These are phyloP conservation scores for Acanthochlamys bracteata DNA, from an alignment of 106 monocot species.

Conservation along the genomic window DNA sequence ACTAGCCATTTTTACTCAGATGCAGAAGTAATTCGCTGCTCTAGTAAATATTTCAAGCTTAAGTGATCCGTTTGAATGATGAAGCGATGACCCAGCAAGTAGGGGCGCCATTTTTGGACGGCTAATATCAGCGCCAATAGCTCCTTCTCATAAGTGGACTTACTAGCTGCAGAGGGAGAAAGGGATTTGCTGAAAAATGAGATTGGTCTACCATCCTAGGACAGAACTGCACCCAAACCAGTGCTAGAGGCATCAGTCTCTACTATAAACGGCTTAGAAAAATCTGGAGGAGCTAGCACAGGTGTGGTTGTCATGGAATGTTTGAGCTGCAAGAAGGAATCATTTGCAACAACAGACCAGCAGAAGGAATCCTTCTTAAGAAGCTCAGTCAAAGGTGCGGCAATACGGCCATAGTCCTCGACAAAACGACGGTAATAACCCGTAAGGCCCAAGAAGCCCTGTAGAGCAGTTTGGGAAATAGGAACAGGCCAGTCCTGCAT, in stretches of 20 bases:
- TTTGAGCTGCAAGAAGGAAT: not conserved
- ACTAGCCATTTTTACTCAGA: constrained; percentile 1
- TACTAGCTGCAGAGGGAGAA: not conserved
- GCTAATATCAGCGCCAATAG: not conserved
- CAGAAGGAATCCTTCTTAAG: not conserved
- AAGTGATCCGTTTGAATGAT: constrained; percentile 14
- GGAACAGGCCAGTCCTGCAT: not conserved
- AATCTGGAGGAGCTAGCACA: not conserved
- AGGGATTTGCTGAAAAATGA: not conserved
- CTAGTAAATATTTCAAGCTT: not conserved
- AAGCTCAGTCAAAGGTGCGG: not conserved
- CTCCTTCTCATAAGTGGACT: constrained; percentile 11
- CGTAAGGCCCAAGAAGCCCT: not conserved
- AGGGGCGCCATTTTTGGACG: constrained; percentile 3
- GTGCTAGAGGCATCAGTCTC: constrained; percentile 6
- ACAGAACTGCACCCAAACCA: not conserved
- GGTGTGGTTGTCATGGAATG: not conserved
- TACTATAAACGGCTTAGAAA: not conserved
- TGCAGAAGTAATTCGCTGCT: constrained; percentile 6
- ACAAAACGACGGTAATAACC: constrained; percentile 4
- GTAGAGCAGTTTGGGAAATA: not conserved
- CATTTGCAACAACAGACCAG: not conserved
- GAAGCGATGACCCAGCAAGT: constrained; percentile 2
- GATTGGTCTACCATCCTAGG: not conserved
- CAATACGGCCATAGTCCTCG: not conserved